Evolutionary conservation across 257 asterid species (phyloP).

Genomic region (Paraleonurus japonicus): DNA sequence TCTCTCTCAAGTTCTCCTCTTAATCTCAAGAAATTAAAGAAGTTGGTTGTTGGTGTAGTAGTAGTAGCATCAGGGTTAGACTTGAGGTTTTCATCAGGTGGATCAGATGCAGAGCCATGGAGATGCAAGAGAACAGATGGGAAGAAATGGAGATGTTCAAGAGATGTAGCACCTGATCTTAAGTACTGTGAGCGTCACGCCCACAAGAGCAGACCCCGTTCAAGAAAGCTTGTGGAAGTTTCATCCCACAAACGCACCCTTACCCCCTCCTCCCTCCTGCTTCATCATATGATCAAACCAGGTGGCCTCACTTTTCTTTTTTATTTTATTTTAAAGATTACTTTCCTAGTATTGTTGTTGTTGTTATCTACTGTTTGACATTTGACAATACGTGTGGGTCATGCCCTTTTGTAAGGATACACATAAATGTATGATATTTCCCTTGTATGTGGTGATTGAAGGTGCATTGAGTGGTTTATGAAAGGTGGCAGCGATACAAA

Average conservation of each 20-base stretch:
- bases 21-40: too few species aligned
- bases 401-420: too few species aligned
- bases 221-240: conserved; percentile 68
- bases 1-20: too few species aligned
- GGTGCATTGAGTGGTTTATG: conserved; percentile 51
- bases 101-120: conserved; percentile 75
- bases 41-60: too few species aligned
- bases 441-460: conserved; percentile 22
- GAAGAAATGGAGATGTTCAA: conserved; percentile 72
- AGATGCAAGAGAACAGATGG: conserved; percentile 77
- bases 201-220: conserved; percentile 48
- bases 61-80: conserved; percentile 25
- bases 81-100: conserved; percentile 37
- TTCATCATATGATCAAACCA: conserved; percentile 40
- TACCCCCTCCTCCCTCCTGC: conserved; percentile 23
- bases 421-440: too few species aligned
- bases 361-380: conserved; percentile 34
- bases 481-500: conserved; percentile 37
- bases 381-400: too few species aligned
- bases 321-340: background rate
- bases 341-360: conserved; percentile 28
- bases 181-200: conserved; percentile 60
- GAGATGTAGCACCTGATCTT: conserved; percentile 45
- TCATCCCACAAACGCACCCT: conserved; percentile 11
- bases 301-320: conserved; percentile 23